Conservation (phyloP, 164 flowering plant species). For the Stephania japonica region DNA sequence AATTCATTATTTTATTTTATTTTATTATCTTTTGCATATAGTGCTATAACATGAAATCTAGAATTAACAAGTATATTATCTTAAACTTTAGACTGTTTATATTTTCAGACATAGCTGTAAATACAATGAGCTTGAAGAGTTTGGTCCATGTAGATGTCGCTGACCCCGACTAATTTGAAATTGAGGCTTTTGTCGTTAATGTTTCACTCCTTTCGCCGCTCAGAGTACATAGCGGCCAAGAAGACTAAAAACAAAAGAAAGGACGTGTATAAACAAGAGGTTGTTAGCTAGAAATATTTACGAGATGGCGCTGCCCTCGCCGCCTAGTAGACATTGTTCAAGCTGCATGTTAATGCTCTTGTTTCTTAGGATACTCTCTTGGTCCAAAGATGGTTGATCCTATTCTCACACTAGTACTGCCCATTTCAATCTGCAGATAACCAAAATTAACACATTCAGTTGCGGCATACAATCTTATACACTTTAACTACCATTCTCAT, state of each 20-base stretch:
- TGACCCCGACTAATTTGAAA: too few relatives aligned
- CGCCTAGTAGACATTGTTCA: not conserved
- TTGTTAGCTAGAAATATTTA: not conserved
- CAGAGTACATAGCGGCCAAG: not conserved
- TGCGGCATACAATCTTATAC: not conserved
- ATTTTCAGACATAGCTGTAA: not conserved
- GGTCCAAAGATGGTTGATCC: constrained; percentile 87
- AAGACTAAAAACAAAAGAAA: too few relatives aligned
- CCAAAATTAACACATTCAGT: not conserved
- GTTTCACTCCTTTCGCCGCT: too few relatives aligned
- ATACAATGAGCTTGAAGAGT: too few relatives aligned
- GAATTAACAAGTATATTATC: not conserved
- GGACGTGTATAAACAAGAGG: not conserved
- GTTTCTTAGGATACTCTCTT: constrained; percentile 64
- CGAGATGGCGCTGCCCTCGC: constrained; percentile 6
- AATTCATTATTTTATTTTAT: too few relatives aligned
- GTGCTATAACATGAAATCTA: too few relatives aligned
- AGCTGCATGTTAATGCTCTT: not conserved
- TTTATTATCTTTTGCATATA: too few relatives aligned
- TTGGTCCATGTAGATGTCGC: not conserved
- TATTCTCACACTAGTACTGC: constrained; percentile 74
- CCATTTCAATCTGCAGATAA: constrained; percentile 71
- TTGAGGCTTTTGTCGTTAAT: not conserved
- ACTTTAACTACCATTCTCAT: not conserved
- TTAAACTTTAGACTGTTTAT: not conserved